Evolutionary conservation across 2,329 filamentous ascomycete genomes (phyloP).

Genomic region (Neoscytalidium dimidiatum): DNA sequence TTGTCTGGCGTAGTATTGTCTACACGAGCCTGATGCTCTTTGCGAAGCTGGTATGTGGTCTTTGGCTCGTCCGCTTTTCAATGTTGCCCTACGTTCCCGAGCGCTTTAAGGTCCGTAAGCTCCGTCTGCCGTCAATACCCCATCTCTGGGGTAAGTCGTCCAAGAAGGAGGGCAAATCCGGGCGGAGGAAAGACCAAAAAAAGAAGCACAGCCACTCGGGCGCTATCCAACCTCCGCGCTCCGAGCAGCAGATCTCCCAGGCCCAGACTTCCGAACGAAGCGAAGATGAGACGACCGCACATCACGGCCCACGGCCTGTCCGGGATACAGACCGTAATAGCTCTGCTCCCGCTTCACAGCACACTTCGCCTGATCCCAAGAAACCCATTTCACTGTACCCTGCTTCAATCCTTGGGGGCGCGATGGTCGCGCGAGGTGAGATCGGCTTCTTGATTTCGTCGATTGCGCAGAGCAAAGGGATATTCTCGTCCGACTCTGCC

Average conservation of each 20-base stretch:
- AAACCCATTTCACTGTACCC: constrained; percentile 68
- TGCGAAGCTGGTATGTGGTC: constrained; percentile 43
- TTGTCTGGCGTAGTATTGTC: constrained; percentile 73
- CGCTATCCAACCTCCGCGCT: not conserved
- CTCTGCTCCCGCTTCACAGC: constrained; percentile 1
- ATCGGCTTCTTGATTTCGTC: constrained; percentile 77
- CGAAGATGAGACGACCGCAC: not conserved
- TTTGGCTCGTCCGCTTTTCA: constrained; percentile 43
- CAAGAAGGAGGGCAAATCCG: not conserved
- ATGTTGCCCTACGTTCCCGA: not conserved
- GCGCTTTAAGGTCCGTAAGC: not conserved
- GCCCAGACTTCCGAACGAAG: not conserved
- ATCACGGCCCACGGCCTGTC: not conserved
- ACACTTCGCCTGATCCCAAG: constrained; percentile 27
- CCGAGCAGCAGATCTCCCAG: not conserved
- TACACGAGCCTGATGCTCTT: constrained; percentile 72
- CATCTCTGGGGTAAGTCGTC: constrained; percentile 8
- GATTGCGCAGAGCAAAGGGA: constrained; percentile 59
- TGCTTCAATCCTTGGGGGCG: constrained; percentile 63
- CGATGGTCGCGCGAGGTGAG: constrained; percentile 78
- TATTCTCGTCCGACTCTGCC: constrained; percentile 40
- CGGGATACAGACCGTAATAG: not conserved
- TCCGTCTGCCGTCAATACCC: constrained; percentile 1
- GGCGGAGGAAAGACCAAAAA: not conserved
- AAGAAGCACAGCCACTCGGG: constrained; percentile 3